Evolutionary conservation across 148 eudicot genomes (phyloP), one percentile per base, ranked within the genome.

Genomic region (Cornus florida): DNA sequence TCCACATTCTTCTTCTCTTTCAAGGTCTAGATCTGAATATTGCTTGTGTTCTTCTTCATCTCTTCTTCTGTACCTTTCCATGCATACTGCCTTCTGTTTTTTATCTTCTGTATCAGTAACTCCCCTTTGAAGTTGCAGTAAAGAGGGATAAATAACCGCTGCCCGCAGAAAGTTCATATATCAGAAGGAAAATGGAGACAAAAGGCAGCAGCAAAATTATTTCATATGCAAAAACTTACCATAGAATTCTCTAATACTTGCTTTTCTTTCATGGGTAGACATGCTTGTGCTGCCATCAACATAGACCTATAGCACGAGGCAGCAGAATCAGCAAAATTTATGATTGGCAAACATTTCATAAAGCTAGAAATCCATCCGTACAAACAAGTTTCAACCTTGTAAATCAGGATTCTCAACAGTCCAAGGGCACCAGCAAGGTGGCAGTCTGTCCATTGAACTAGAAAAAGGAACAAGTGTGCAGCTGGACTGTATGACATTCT

Each of bases 201-300:
- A 17, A 10, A 70, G 43, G 73, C 46, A 14, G 17, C 9, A 48
- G 23, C 32, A 12, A 11, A 17, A 22, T n/a, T 6, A 38, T 48
- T 14, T 28, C 67, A 39, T 19, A 48, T 16, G 20, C 17, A 71
- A 35, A 70, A 75, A 74, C 83, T 71, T 88, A 96, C 99, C 93
- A 81, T 96, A 96, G 81, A 96, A 96, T 83, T 96, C 99, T 79
- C 95, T 82, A 69, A 96, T 86, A 81, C 94, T 96, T 75, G 99
- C 98, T 87, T 96, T 96, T 60, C 98, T 88, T 85, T 96, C 99
- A 73, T 96, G 93, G 48, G 90, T 89, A 35, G 98, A 96, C 99
- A 96, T 92, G 76, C 98, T 96, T 73, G 99, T 96, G 84, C 98
- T 92, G 78, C 99, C 99, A 89, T 96, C 99, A 56, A 91, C 97